Percentiles rank a stretch among this genome's conserved stretches.
phyloP scores from a whole-genome alignment of 306 rosid species.

The Arachis hypogaea region DNA sequence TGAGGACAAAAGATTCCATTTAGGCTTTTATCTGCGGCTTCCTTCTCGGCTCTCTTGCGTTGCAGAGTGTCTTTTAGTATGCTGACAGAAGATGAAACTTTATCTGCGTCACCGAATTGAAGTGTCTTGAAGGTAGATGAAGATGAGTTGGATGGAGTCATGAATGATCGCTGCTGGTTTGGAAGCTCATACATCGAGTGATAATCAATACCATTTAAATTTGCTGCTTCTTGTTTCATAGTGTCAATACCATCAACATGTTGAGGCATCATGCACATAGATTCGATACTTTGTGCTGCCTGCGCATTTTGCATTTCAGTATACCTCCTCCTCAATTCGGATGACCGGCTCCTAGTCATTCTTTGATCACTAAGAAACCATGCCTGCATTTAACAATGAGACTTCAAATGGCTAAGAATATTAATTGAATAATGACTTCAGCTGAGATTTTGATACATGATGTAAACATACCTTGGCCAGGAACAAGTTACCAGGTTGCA shows the following conservation, averaged over 20 bases:
- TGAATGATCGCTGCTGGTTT: constrained; percentile 65
- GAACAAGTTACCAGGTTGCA: constrained; percentile 67
- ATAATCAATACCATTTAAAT: constrained; percentile 57
- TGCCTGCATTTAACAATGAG: constrained; percentile 61
- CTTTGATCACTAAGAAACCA: constrained; percentile 94
- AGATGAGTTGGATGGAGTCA: constrained; percentile 79
- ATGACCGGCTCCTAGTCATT: constrained; percentile 97
- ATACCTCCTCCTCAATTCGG: constrained; percentile 88
- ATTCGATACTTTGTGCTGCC: constrained; percentile 57
- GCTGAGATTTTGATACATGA: constrained; percentile 9
- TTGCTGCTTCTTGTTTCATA: constrained; percentile 53
- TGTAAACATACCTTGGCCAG: constrained; percentile 74
- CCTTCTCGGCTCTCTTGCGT: constrained; percentile 69
- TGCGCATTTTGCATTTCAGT: constrained; percentile 75
- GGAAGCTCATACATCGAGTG: constrained; percentile 57
- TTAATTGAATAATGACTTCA: constrained; percentile 36
- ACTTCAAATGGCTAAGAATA: constrained; percentile 39
- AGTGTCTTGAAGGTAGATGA: constrained; percentile 68
- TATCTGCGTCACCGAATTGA: constrained; percentile 67
- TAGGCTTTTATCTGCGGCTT: constrained; percentile 52
- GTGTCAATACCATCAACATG: constrained; percentile 47
- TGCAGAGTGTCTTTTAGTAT: constrained; percentile 93
- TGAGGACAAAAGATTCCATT: constrained; percentile 50
- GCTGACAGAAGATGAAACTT: constrained; percentile 84
- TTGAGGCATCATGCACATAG: constrained; percentile 51